A percentile compares a stretch with the other conserved stretches of the same genome.
Conservation (phyloP, 2,329 filamentous ascomycete species). For the Arachnomyces sp. region DNA sequence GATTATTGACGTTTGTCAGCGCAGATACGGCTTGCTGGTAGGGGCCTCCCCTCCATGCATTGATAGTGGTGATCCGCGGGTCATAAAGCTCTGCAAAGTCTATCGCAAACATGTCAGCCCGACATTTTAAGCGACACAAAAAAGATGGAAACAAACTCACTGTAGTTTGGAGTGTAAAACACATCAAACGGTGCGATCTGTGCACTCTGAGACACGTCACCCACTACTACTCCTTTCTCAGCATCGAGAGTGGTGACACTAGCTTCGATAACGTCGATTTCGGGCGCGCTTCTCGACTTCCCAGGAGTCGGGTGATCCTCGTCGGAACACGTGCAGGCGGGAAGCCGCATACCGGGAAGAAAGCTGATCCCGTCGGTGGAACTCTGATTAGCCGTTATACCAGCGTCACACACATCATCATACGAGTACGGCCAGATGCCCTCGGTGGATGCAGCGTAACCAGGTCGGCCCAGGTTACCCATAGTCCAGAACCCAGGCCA, state of each 20-base stretch:
- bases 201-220: constrained; percentile 57
- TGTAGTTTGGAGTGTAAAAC: constrained; percentile 57
- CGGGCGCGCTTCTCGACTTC: constrained; percentile 57
- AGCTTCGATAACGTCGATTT: constrained; percentile 67
- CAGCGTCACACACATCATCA: constrained; percentile 57
- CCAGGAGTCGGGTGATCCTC: constrained; percentile 60
- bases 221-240: constrained; percentile 43
- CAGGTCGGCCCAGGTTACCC: constrained; percentile 63
- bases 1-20: constrained; percentile 53
- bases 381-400: constrained; percentile 65
- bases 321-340: constrained; percentile 56
- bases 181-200: constrained; percentile 63
- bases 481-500: constrained; percentile 72
- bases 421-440: constrained; percentile 70
- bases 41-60: constrained; percentile 52
- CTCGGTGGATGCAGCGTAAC: constrained; percentile 61
- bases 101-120: constrained; percentile 13
- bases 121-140: neutral
- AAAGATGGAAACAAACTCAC: constrained; percentile 17
- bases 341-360: constrained; percentile 61
- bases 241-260: constrained; percentile 47
- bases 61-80: constrained; percentile 47
- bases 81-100: constrained; percentile 61
- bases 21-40: constrained; percentile 58
- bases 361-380: constrained; percentile 57